Evolutionary conservation across 192 early-diverging fungal genomes (phyloP).

Genomic region (Coemansia sp.): DNA sequence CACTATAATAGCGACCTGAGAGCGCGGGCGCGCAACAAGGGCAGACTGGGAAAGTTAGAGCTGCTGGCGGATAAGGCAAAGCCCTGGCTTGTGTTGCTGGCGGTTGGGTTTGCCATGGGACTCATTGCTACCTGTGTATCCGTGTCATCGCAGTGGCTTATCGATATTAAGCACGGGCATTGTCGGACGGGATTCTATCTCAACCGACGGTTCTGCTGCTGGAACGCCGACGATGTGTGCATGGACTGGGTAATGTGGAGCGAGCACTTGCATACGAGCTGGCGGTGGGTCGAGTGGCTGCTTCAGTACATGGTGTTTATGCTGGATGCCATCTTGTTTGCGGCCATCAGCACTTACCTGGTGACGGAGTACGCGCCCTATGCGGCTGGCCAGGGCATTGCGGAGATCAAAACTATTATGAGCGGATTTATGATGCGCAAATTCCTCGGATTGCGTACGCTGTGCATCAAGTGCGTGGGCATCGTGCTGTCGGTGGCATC

Average conservation of each 20-base stretch:
- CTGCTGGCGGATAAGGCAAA: conserved; percentile 26
- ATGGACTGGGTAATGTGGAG: conserved; percentile 62
- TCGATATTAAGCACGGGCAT: conserved; percentile 80
- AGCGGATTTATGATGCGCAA: conserved; percentile 71
- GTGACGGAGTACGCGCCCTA: conserved; percentile 79
- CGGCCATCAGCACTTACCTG: conserved; percentile 68
- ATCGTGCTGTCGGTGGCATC: conserved; percentile 85
- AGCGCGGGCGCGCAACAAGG: conserved; percentile 7
- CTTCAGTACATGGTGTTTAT: conserved; percentile 44
- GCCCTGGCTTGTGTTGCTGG: conserved; percentile 42
- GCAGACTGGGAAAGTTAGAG: conserved; percentile 17
- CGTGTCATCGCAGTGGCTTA: conserved; percentile 68
- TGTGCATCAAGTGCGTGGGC: conserved; percentile 83
- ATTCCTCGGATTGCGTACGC: conserved; percentile 69
- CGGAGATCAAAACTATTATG: conserved; percentile 81
- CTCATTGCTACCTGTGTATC: conserved; percentile 45
- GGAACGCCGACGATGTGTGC: conserved; percentile 63
- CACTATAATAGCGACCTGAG: conserved; percentile 31
- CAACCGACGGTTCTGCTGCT: conserved; percentile 84
- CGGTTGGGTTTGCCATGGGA: conserved; percentile 45
- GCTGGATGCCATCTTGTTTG: conserved; percentile 57
- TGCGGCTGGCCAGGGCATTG: conserved; percentile 75
- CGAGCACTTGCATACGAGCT: conserved; percentile 44
- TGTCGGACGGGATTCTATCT: conserved; percentile 77
- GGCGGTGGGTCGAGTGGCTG: conserved; percentile 49